phyloP scores from a whole-genome alignment of 176 grass and related monocot genomes.

The Rhipidocladum racemiflorum region DNA sequence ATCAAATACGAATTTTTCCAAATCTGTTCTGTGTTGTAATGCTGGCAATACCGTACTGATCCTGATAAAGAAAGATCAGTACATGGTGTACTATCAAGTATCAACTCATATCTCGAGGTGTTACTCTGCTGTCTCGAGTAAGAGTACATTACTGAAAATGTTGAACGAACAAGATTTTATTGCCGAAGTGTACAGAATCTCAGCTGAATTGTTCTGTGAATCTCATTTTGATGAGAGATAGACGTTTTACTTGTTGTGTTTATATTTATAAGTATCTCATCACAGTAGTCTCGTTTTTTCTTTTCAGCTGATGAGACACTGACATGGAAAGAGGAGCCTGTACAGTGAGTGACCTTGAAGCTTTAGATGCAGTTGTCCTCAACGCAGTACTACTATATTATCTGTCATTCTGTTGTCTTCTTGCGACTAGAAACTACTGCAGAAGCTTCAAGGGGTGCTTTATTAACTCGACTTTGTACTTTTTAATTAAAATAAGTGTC shows the following conservation, averaged over 20 bases:
- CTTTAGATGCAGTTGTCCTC: neutral
- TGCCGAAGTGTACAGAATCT: neutral
- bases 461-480: neutral
- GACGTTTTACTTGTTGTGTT: neutral
- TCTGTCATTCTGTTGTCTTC: neutral
- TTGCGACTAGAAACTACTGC: neutral
- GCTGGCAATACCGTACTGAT: neutral
- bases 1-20: no score
- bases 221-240: neutral
- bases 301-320: neutral
- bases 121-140: neutral
- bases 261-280: neutral
- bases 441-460: neutral
- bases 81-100: neutral
- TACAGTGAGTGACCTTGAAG: neutral
- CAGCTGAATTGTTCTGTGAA: neutral
- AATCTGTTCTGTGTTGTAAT: neutral
- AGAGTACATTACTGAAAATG: neutral
- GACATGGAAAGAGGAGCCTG: neutral
- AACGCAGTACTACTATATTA: neutral
- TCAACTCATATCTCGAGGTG: neutral
- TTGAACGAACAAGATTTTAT: neutral
- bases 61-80: neutral
- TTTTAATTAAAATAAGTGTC: neutral
- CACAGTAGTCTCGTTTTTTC: neutral